These are phyloP conservation scores for Pichia ethanolica DNA, from an alignment of 805 yeast genomes.

Conservation along the genomic window DNA sequence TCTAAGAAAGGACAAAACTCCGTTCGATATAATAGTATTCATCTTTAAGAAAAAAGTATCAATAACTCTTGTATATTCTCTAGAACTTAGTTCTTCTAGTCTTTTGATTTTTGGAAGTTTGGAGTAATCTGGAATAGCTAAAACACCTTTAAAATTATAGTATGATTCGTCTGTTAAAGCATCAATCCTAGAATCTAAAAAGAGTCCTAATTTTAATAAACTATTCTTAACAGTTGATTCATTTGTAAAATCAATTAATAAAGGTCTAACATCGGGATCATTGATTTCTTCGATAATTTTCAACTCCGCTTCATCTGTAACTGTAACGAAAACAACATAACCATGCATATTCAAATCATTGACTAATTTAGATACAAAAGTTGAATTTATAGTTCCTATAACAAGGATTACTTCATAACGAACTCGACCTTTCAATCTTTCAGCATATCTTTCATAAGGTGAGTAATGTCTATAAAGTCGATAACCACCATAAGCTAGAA, in stretches of 20 bases:
- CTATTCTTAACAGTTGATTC: slow-evolving; percentile 38
- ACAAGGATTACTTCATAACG: slow-evolving; percentile 68
- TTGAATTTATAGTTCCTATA: slow-evolving; percentile 72
- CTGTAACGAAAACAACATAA: slow-evolving; percentile 71
- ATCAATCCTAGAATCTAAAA: slow-evolving; percentile 34
- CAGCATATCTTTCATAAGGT: slow-evolving; percentile 42
- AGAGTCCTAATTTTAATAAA: slow-evolving; percentile 39
- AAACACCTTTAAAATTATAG: slow-evolving; percentile 54
- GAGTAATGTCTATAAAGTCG: slow-evolving; percentile 3
- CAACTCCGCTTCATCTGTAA: slow-evolving; percentile 53
- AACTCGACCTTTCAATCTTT: slow-evolving; percentile 59
- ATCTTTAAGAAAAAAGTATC: slow-evolving; percentile 21
- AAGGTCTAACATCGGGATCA: slow-evolving; percentile 61
- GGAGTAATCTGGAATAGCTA: slow-evolving; percentile 56
- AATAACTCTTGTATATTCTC: slow-evolving; percentile 23
- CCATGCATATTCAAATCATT: slow-evolving; percentile 73
- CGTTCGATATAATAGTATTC: slow-evolving; percentile 23
- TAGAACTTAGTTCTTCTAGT: slow-evolving; percentile 21
- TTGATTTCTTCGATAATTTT: slow-evolving; percentile 49
- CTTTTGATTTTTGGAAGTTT: slow-evolving; percentile 26
- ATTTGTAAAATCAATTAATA: slow-evolving; percentile 44
- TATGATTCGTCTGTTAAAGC: slow-evolving; percentile 46
- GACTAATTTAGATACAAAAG: slow-evolving; percentile 60
- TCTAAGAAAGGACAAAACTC: slow-evolving; percentile 22
- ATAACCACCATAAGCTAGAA: slow-evolving; percentile 4